Evolutionary conservation across 306 rosid species (phyloP), one percentile per base, ranked within the genome.

Genomic region (Lathyrus sativus): DNA sequence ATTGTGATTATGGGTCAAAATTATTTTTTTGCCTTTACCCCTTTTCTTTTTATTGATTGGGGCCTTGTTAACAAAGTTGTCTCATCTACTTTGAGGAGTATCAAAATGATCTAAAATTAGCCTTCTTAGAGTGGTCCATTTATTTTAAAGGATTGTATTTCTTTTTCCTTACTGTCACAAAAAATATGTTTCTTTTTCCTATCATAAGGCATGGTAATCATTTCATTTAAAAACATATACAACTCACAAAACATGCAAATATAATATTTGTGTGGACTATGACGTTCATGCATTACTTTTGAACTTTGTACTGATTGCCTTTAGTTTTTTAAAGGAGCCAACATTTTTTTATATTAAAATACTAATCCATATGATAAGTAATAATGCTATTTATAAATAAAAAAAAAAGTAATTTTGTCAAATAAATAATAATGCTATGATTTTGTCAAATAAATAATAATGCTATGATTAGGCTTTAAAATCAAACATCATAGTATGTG

Each of bases 61-160:
- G 91, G 81, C 78, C 92, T 83, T 84, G 68, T 75, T 74, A 81
- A 75, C 88, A 85, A 86, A 85, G 92, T 85, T 86, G 90, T 86
- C 90, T 79, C 86, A 76, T 81, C 66, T 83, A 85, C 91, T 82
- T 81, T 81, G 87, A 83, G 83, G 70, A 73, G 78, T 76, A 86
- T 81, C 77, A 79, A 82, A 79, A 83, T 84, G 78, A 77, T 83
- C 79, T 74, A 72, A 78, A 75, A 82, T 82, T 70, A 76, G 79
- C 81, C 70, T 79, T 58, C 73, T 72, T 80, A 71, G 82, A 57
- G 83, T 78, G 80, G 85, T 84, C 81, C 88, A 72, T 75, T 79
- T 72, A 56, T 33, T 74, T 74, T 72, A 50, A 68, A 72, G 71
- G 77, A 68, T 74, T 67, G 65, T 67, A 68, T 80, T 80, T 75